Conservation (phyloP, 1,139 yeast species). For the Arxiozyma slooffiae region DNA sequence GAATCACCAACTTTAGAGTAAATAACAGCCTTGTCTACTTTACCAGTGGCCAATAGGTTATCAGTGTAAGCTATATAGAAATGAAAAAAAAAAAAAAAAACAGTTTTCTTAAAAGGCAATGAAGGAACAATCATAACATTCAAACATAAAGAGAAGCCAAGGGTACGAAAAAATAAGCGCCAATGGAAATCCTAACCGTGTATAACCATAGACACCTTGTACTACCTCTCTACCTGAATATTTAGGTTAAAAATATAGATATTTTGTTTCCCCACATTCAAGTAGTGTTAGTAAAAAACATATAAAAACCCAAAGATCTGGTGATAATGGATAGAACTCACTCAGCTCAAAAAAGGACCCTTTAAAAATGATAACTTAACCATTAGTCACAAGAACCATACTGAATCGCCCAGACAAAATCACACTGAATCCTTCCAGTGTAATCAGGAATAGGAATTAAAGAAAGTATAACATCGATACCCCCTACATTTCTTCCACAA, state of each 20-base stretch:
- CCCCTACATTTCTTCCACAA: not conserved
- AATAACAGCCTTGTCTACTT: constrained; percentile 84
- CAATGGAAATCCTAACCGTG: not conserved
- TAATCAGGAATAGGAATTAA: too few species aligned
- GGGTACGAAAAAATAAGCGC: not conserved
- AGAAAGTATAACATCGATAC: not conserved
- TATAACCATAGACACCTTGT: not conserved
- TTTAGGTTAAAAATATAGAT: not conserved
- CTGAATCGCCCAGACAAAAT: not conserved
- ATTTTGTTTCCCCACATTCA: not conserved
- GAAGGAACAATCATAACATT: not conserved
- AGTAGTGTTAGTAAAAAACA: not conserved
- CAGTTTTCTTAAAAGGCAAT: not conserved
- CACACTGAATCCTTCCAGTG: not conserved
- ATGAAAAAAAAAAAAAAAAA: not conserved
- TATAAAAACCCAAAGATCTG: not conserved
- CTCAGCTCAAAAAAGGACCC: not conserved
- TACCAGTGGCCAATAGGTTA: constrained; percentile 74
- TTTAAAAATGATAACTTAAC: too few species aligned
- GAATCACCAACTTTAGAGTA: constrained; percentile 93
- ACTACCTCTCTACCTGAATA: too few species aligned
- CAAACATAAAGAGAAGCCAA: not conserved
- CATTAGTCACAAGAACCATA: too few species aligned
- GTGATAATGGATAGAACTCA: not conserved
- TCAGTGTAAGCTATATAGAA: constrained; percentile 68